Conservation (phyloP, 1,139 yeast genomes). For the Geotrichum restrictum region DNA sequence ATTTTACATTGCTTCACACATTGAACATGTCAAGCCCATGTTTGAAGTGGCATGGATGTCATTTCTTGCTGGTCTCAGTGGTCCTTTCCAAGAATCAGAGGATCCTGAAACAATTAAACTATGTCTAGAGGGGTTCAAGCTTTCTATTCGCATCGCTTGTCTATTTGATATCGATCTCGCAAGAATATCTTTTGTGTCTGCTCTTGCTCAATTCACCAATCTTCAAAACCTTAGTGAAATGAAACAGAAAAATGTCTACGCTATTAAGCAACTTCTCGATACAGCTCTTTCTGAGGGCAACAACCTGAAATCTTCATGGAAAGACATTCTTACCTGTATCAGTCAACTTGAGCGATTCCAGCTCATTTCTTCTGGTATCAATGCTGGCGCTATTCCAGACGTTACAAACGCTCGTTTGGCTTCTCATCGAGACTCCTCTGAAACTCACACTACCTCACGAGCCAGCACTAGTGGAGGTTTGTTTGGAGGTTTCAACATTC, state of each 20-base stretch:
- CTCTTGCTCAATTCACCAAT: constrained; percentile 82
- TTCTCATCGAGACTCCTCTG: constrained; percentile 44
- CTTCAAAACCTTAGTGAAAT: constrained; percentile 76
- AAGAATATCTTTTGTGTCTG: constrained; percentile 85
- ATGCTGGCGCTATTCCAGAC: constrained; percentile 81
- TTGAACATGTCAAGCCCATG: constrained; percentile 87
- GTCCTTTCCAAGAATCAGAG: constrained; percentile 85
- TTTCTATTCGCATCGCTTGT: constrained; percentile 79
- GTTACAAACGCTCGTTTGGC: constrained; percentile 69
- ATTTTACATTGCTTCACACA: constrained; percentile 65
- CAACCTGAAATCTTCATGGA: constrained; percentile 71
- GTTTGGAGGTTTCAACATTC: constrained; percentile 17
- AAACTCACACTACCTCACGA: constrained; percentile 37
- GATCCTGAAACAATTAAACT: constrained; percentile 65
- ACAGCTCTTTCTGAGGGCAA: constrained; percentile 79
- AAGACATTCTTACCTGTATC: constrained; percentile 70
- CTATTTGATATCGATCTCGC: constrained; percentile 82
- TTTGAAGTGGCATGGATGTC: constrained; percentile 98
- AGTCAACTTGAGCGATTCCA: constrained; percentile 91
- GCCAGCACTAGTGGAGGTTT: constrained; percentile 15
- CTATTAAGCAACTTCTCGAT: constrained; percentile 68
- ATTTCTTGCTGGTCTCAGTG: constrained; percentile 85
- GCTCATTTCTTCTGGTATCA: constrained; percentile 82
- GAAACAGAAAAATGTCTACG: constrained; percentile 76
- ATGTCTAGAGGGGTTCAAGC: constrained; percentile 79